Percentiles rank a stretch among this genome's conserved stretches.
Conservation (phyloP, 306 rosid genomes). For the Pueraria montana region DNA sequence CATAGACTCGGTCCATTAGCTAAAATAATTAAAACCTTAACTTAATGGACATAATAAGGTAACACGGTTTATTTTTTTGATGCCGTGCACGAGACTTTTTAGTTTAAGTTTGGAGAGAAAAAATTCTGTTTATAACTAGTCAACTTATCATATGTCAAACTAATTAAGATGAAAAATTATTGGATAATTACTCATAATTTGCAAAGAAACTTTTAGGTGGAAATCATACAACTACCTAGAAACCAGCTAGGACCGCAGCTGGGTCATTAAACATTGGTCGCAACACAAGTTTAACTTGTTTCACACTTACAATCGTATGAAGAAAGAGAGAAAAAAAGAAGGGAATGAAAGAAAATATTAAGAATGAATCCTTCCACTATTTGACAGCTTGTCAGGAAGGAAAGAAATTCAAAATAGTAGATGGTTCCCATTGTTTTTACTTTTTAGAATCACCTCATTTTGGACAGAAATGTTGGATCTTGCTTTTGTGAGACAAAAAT, state of each 20-base stretch:
- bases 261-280: background rate
- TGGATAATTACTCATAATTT: background rate
- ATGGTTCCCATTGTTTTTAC: too few species aligned
- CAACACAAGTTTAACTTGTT: conserved; percentile 1
- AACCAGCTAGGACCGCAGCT: background rate
- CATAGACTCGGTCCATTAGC: background rate
- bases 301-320: background rate
- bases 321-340: too few species aligned
- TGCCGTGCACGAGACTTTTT: background rate
- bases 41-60: background rate
- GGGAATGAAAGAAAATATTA: too few species aligned
- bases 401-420: too few species aligned
- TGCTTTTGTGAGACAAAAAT: too few species aligned
- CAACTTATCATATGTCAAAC: background rate
- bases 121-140: background rate
- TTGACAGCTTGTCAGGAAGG: too few species aligned
- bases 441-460: too few species aligned
- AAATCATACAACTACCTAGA: background rate
- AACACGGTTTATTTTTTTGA: background rate
- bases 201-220: background rate
- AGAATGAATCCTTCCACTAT: too few species aligned
- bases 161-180: background rate
- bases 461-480: too few species aligned
- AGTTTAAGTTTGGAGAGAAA: background rate
- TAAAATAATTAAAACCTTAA: background rate